Conservation (phyloP, 768 basidiomycete species). For the Pleurotus tuoliensis region DNA sequence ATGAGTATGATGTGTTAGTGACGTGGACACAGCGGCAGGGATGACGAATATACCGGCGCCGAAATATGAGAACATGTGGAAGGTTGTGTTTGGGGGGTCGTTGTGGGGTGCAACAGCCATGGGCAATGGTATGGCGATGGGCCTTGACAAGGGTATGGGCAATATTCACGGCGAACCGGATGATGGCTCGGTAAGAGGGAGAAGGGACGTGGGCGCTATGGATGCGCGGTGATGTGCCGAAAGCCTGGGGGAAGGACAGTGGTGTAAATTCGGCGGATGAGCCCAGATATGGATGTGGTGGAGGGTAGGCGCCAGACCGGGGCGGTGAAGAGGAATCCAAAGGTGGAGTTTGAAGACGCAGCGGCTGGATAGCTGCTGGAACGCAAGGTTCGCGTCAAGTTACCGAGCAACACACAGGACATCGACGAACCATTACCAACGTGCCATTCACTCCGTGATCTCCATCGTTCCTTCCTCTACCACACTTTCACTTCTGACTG, state of each 20-base stretch:
- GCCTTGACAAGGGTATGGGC: conserved; percentile 16
- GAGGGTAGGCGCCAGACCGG: no score
- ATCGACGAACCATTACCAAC: no score
- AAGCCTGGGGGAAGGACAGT: conserved; percentile 77
- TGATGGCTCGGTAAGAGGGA: no score
- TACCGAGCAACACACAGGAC: no score
- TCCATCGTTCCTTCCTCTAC: no score
- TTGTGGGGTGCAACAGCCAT: conserved; percentile 11
- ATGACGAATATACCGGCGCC: conserved; percentile 55
- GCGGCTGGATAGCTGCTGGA: no score
- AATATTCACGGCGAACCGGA: no score
- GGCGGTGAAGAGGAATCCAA: no score
- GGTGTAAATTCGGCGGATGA: conserved; percentile 83
- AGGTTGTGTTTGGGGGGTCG: conserved; percentile 61
- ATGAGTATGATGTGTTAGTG: not conserved
- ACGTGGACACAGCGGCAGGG: conserved; percentile 11
- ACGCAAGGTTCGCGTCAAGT: no score
- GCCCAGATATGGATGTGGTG: conserved; percentile 23
- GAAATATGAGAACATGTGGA: conserved; percentile 82
- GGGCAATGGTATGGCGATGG: conserved; percentile 4
- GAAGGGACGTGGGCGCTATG: conserved; percentile 35
- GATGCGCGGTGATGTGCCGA: conserved; percentile 71
- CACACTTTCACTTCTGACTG: no score
- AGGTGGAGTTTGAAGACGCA: no score
- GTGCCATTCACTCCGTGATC: no score